phyloP scores from a whole-genome alignment of 2,329 filamentous ascomycete species.

The Talaromyces piceae region DNA sequence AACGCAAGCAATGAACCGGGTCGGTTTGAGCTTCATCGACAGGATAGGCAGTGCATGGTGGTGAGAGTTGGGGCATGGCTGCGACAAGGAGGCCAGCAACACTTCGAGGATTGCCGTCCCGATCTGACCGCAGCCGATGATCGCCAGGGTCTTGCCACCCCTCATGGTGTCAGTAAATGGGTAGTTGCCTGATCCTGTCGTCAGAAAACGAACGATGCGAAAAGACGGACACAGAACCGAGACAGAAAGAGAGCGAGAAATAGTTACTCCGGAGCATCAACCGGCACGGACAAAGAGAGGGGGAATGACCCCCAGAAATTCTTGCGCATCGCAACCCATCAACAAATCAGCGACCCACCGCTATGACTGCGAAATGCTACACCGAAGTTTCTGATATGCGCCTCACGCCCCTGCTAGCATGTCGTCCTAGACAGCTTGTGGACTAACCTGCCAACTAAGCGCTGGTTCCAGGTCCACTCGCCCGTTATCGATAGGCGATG shows the following conservation, averaged over 20 bases:
- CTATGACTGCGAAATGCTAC: not conserved
- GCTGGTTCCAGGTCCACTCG: not conserved
- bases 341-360: not conserved
- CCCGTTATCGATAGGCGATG: not conserved
- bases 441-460: not conserved
- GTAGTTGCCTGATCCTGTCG: too few relatives aligned
- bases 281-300: not conserved
- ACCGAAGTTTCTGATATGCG: not conserved
- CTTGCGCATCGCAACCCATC: not conserved
- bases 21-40: conserved; percentile 8
- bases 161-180: not conserved
- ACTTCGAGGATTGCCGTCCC: conserved; percentile 9
- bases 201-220: too few relatives aligned
- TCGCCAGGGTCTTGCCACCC: conserved; percentile 7
- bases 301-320: too few relatives aligned
- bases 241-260: not conserved
- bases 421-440: not conserved
- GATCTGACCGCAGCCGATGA: conserved; percentile 10
- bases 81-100: conserved; percentile 3
- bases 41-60: conserved; percentile 7
- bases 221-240: too few relatives aligned
- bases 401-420: not conserved
- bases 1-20: conserved; percentile 10
- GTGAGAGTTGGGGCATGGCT: conserved; percentile 7
- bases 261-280: not conserved